phyloP scores from a whole-genome alignment of 352 stramenopile genomes.

The Phytophthora tentaculata region DNA sequence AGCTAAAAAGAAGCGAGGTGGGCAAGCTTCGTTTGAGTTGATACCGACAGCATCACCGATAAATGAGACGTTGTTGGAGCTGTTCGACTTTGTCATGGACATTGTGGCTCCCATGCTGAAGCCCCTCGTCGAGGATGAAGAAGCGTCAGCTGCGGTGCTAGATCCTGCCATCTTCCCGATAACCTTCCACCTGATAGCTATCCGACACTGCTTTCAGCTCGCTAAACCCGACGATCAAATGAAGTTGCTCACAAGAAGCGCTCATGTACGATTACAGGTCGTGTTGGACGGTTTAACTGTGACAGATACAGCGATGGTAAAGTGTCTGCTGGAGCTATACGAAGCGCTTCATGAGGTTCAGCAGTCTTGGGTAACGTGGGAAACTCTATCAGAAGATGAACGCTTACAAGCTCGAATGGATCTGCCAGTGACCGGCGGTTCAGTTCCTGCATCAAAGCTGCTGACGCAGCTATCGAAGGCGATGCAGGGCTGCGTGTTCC shows the following conservation, averaged over 20 bases:
- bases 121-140: slow-evolving; percentile 1
- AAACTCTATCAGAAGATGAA: slow-evolving; percentile 25
- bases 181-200: slow-evolving; percentile 38
- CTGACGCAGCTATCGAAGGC: slow-evolving; percentile 28
- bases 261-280: slow-evolving; percentile 15
- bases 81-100: slow-evolving; percentile 50
- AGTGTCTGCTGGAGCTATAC: slow-evolving; percentile 40
- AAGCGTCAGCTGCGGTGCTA: neutral
- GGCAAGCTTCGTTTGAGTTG: slow-evolving; percentile 9
- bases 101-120: slow-evolving; percentile 38
- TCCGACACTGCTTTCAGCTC: slow-evolving; percentile 40
- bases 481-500: slow-evolving; percentile 35
- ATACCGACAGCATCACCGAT: neutral
- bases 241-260: slow-evolving; percentile 30
- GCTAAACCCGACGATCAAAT: slow-evolving; percentile 24
- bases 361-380: slow-evolving; percentile 21
- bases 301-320: slow-evolving; percentile 14
- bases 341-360: slow-evolving; percentile 30
- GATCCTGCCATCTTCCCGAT: slow-evolving; percentile 33
- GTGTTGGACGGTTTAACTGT: neutral
- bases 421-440: slow-evolving; percentile 12
- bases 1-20: slow-evolving; percentile 9
- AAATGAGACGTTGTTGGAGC: slow-evolving; percentile 24
- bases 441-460: slow-evolving; percentile 13
- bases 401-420: slow-evolving; percentile 2